phyloP scores from a whole-genome alignment of 1,284 basidiomycete species.

The Fomitopsis betulina region DNA sequence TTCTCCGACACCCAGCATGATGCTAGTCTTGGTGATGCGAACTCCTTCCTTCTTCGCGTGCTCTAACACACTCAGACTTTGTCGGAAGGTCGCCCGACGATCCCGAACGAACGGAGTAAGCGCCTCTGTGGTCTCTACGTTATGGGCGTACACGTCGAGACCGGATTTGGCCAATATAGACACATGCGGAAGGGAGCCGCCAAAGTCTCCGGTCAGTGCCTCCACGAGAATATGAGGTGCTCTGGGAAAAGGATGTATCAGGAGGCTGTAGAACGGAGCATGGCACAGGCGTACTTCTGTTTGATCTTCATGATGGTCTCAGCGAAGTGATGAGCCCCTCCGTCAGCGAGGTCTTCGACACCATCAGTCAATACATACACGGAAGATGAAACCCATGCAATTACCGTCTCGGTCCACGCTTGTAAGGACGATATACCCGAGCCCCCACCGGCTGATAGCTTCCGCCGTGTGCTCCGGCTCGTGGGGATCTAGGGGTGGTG shows the following conservation, averaged over 20 bases:
- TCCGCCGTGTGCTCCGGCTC: conserved; percentile 99
- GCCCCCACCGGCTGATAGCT: conserved; percentile 96
- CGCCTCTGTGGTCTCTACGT: conserved; percentile 93
- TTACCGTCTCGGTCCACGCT: conserved; percentile 95
- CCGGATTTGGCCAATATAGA: conserved; percentile 85
- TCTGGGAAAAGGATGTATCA: conserved; percentile 33
- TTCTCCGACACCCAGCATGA: conserved; percentile 99
- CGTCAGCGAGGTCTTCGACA: conserved; percentile 79
- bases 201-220: conserved; percentile 95
- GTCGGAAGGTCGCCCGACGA: conserved; percentile 88
- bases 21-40: conserved; percentile 94
- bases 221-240: conserved; percentile 96
- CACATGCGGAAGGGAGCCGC: conserved; percentile 74
- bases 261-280: background rate
- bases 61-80: conserved; percentile 82
- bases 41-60: conserved; percentile 82
- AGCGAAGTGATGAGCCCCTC: conserved; percentile 92
- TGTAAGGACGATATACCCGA: conserved; percentile 98
- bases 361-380: background rate
- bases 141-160: conserved; percentile 97
- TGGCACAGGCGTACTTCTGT: conserved; percentile 61
- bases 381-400: conserved; percentile 16
- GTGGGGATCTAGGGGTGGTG: conserved; percentile 90
- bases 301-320: conserved; percentile 95
- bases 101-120: conserved; percentile 95